Percentiles rank a stretch among this genome's conserved stretches.
Evolutionary conservation across 441 rosid genomes (phyloP).

Genomic region (Gossypium aridum): DNA sequence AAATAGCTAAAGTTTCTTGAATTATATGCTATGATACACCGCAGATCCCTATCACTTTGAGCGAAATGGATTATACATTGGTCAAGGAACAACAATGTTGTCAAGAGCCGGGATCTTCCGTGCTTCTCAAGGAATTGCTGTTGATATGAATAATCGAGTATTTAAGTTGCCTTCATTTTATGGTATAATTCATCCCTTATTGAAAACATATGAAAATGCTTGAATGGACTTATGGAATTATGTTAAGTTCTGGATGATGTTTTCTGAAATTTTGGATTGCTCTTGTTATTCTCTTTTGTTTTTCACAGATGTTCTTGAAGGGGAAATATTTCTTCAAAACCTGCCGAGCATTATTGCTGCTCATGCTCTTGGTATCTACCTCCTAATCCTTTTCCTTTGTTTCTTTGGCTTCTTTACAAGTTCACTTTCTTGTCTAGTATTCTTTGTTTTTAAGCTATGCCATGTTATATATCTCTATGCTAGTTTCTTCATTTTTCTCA

Average conservation of each 20-base stretch:
- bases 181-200: conserved; percentile 40
- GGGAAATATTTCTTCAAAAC: conserved; percentile 94
- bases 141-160: conserved; percentile 71
- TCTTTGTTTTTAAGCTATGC: neutral
- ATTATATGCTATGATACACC: conserved; percentile 24
- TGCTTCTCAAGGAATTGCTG: conserved; percentile 70
- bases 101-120: conserved; percentile 96
- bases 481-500: neutral
- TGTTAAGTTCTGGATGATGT: conserved; percentile 12
- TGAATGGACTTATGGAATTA: neutral
- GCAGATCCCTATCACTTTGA: conserved; percentile 74
- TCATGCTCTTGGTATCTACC: conserved; percentile 73
- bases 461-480: neutral
- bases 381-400: neutral
- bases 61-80: conserved; percentile 77
- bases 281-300: conserved; percentile 9
- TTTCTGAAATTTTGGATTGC: neutral
- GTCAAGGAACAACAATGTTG: conserved; percentile 78
- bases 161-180: conserved; percentile 73
- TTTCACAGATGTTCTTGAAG: conserved; percentile 75
- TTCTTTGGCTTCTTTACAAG: neutral
- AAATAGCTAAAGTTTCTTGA: conserved; percentile 7
- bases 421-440: neutral
- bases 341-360: conserved; percentile 83
- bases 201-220: neutral